phyloP scores from a whole-genome alignment of 1,139 yeast genomes.

The Yamadazyma epiphylla region DNA sequence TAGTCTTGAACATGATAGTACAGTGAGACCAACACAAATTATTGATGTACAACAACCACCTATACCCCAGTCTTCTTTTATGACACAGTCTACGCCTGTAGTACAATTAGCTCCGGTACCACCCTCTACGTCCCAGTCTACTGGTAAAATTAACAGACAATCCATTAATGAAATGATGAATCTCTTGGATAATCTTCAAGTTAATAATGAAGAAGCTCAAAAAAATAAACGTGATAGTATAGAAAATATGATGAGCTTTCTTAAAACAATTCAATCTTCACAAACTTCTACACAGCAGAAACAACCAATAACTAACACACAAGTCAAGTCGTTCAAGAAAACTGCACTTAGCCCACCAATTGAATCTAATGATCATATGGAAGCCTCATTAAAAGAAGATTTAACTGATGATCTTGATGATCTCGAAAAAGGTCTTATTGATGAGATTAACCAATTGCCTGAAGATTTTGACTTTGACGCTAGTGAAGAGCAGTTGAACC shows the following conservation, averaged over 20 bases:
- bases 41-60: background rate
- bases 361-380: constrained; percentile 1
- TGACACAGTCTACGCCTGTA: background rate
- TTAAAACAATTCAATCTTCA: constrained; percentile 12
- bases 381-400: constrained; percentile 1
- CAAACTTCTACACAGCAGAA: constrained; percentile 2
- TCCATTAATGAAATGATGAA: constrained; percentile 26
- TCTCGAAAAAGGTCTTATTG: constrained; percentile 39
- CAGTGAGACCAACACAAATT: background rate
- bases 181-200: constrained; percentile 16
- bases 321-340: background rate
- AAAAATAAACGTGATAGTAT: constrained; percentile 13
- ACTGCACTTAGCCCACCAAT: constrained; percentile 1
- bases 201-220: constrained; percentile 9
- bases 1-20: background rate
- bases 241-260: constrained; percentile 16
- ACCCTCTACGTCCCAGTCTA: background rate
- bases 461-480: constrained; percentile 54
- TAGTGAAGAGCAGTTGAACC: constrained; percentile 14
- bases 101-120: no score
- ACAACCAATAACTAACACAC: background rate
- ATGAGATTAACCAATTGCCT: constrained; percentile 55
- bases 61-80: no score
- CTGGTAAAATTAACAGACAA: constrained; percentile 15
- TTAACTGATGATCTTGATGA: constrained; percentile 13